Conservation (phyloP, 2,329 filamentous ascomycete species). For the Colletotrichum filicis region DNA sequence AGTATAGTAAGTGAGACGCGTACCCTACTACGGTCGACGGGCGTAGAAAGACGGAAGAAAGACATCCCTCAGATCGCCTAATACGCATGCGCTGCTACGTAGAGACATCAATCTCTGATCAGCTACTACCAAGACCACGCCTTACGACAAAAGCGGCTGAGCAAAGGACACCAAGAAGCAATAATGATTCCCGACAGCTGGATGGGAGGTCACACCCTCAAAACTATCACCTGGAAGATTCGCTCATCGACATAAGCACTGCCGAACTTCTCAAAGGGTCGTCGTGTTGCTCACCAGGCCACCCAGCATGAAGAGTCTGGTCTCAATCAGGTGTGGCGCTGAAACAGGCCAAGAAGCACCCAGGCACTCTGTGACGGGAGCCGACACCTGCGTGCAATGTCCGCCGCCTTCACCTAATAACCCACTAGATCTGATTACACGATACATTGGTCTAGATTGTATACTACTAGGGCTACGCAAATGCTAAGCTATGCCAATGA, state of each 20-base stretch:
- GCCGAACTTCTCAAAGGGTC: neutral
- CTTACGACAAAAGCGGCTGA: too few relatives aligned
- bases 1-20: neutral
- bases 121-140: too few relatives aligned
- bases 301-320: neutral
- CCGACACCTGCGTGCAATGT: neutral
- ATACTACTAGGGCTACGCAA: slow-evolving; percentile 6
- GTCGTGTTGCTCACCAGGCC: too few relatives aligned
- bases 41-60: neutral
- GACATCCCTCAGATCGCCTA: too few relatives aligned
- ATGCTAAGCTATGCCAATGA: slow-evolving; percentile 32
- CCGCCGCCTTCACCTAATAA: neutral
- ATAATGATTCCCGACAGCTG: too few relatives aligned
- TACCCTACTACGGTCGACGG: neutral
- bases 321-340: neutral
- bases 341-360: neutral
- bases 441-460: slow-evolving; percentile 12
- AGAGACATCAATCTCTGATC: too few relatives aligned
- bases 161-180: too few relatives aligned
- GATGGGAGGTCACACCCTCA: too few relatives aligned
- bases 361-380: neutral
- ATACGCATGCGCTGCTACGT: neutral
- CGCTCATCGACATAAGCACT: too few relatives aligned
- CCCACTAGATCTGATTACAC: neutral
- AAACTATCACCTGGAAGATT: too few relatives aligned